Evolutionary conservation across 768 basidiomycete species (phyloP), one percentile per base, ranked within the genome.

Genomic region (Inosperma sp.): DNA sequence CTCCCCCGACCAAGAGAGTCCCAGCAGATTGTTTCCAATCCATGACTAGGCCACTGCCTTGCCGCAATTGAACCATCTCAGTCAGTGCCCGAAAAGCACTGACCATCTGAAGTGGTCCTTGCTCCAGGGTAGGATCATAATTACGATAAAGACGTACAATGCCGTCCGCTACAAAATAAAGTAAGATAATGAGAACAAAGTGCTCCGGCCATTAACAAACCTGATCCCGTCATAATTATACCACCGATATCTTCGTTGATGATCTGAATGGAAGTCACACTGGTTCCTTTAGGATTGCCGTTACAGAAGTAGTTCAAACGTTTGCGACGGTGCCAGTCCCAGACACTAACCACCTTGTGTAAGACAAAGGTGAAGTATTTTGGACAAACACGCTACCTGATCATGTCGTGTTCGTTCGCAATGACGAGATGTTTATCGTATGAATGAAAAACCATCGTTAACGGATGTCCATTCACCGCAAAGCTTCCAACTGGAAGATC

Each of bases 161-260:
- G 10, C 94, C 94, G 59, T 98, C 95, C 42, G 91, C 93, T 95
- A 60, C 7, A 46, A 17, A 49, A 4, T 17, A 35, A 14, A 13
- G 21, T 21, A 45, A 27, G 21, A 10, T 23, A 8, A 44, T 19
- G 22, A 16, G 5, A 42, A 40, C 22, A 48, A 23, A 40, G n/a
- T 29, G 14, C 41, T 44, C 29, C 8, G 1, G 9, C 10, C 21
- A 30, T 10, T 50, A 23, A 68, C 83, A 52, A 59, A 93, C 92
- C 82, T 54, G 95, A 88, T 4, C 84, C 93, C 22, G 88, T 86
- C 48, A 98, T 67, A 47, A 98, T 82, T 37, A 97, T 83, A 1
- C 92, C 93, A 7, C 90, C 88, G 12, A 93, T 87, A 51, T 96
- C 93, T 68, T 99, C 91, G 64, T 99, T 97, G 66, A 98, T 91